Evolutionary conservation across 2,329 filamentous ascomycete species (phyloP), one percentile per base, ranked within the genome.

Genomic region (Ceratocystis lukuohia): DNA sequence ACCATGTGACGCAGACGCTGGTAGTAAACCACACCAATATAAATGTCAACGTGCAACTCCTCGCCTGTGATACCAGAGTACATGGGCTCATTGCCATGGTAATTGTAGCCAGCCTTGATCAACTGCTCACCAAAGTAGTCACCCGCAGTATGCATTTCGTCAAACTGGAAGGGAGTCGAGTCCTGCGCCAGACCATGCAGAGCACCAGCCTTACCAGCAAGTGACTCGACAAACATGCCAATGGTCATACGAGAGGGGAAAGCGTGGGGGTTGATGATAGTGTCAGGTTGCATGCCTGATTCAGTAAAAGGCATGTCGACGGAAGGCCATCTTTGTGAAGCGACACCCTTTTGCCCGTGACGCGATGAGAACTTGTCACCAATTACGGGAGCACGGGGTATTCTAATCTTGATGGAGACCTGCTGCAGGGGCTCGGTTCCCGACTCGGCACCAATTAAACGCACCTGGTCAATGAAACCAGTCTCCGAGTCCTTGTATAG

Each of bases 211-310:
- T 99, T 99, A 69, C 94, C 94, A 8, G 94, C 94, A 64, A 99
- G 82, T 4, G 92, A 96, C 79, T 99, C 94, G 73, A 99, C 86
- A 76, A 99, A 97, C 90, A 97, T 97, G 74, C 94, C 94, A 74
- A 99, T 99, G 22, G 94, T 99, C 94, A 99, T 99, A 77, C 94
- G 92, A 59, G 93, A 97, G 6, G 94, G 94, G 82, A 99, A 99
- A 73, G 94, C 94, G 82, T 99, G 94, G 50, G 94, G 94, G 78
- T 99, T 99, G 81, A 99, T 99, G 77, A 99, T 99, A 72, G 96
- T 82, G 76, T 99, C 94, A 8, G 94, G 94, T 73, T 96, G 92
- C 69, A 99, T 97, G 65, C 94, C 94, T 5, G 88, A 89, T 78
- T 99, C 94, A 2, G 90, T 91, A 77, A 97, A 99, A 2, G 94